phyloP scores from a whole-genome alignment of 345 rosid species.

The Populus davidiana region DNA sequence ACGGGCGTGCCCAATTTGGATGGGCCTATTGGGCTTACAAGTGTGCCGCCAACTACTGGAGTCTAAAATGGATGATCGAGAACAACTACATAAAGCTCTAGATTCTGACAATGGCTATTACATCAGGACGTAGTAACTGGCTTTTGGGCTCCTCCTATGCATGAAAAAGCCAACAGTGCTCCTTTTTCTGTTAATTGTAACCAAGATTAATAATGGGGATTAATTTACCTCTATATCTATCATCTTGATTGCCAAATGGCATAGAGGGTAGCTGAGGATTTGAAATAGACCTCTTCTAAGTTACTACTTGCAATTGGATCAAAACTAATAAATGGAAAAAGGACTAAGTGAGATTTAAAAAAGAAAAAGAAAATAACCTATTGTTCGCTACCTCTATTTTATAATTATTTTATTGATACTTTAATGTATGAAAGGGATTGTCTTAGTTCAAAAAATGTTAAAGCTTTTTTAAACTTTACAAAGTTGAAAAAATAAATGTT shows the following conservation, averaged over 20 bases:
- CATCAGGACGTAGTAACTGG: not conserved
- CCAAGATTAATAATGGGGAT: not conserved
- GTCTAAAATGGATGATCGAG: conserved; percentile 32
- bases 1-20: conserved; percentile 35
- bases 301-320: not conserved
- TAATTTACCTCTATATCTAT: not conserved
- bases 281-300: not conserved
- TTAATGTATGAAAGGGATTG: too few species aligned
- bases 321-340: not conserved
- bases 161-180: not conserved
- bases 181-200: not conserved
- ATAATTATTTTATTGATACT: too few species aligned
- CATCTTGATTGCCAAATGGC: not conserved
- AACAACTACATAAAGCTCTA: conserved; percentile 20
- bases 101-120: not conserved
- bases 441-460: too few species aligned
- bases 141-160: not conserved
- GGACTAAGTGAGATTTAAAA: not conserved
- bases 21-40: conserved; percentile 41
- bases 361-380: too few species aligned
- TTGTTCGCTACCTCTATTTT: too few species aligned
- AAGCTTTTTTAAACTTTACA: too few species aligned
- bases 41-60: conserved; percentile 21
- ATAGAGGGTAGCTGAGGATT: not conserved
- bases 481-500: too few species aligned